phyloP scores from a whole-genome alignment of 2,329 filamentous ascomycete genomes.

The Aspergillus novoparasiticus region DNA sequence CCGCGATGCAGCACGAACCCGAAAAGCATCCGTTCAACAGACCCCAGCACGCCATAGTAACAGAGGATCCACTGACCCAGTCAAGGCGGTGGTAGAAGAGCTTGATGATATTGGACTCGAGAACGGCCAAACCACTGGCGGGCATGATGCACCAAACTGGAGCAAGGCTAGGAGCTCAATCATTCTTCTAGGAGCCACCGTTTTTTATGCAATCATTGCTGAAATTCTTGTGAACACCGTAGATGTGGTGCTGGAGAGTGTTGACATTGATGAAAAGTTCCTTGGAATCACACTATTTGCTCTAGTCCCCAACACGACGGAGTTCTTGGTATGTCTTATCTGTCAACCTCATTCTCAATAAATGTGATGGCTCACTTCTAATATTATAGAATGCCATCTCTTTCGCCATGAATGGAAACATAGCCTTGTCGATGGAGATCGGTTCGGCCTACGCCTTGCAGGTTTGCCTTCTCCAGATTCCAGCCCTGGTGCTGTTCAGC shows the following conservation, averaged over 20 bases:
- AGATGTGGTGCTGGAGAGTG: slow-evolving; percentile 88
- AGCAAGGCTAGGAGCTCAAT: slow-evolving; percentile 86
- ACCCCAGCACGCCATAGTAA: slow-evolving; percentile 32
- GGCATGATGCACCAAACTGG: slow-evolving; percentile 99
- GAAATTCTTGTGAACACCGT: slow-evolving; percentile 97
- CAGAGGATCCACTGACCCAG: slow-evolving; percentile 40
- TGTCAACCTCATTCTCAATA: neutral
- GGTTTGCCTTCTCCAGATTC: slow-evolving; percentile 92
- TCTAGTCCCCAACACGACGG: slow-evolving; percentile 95
- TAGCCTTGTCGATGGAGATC: slow-evolving; percentile 98
- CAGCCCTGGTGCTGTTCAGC: slow-evolving; percentile 88
- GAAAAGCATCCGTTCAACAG: slow-evolving; percentile 51
- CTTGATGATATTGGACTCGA: slow-evolving; percentile 51
- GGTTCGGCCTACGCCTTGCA: slow-evolving; percentile 96
- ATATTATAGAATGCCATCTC: slow-evolving; percentile 85
- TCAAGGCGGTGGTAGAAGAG: slow-evolving; percentile 44
- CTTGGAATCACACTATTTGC: slow-evolving; percentile 95
- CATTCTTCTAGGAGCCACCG: slow-evolving; percentile 83
- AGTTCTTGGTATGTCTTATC: slow-evolving; percentile 75
- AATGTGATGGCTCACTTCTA: slow-evolving; percentile 10
- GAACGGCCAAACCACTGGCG: slow-evolving; percentile 59
- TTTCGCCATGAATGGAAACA: slow-evolving; percentile 99
- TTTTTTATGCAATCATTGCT: slow-evolving; percentile 94
- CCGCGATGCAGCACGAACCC: slow-evolving; percentile 66
- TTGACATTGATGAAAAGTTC: slow-evolving; percentile 95